phyloP scores from a whole-genome alignment of 1,139 yeast genomes.

The Lodderomyces orthopsilosis region DNA sequence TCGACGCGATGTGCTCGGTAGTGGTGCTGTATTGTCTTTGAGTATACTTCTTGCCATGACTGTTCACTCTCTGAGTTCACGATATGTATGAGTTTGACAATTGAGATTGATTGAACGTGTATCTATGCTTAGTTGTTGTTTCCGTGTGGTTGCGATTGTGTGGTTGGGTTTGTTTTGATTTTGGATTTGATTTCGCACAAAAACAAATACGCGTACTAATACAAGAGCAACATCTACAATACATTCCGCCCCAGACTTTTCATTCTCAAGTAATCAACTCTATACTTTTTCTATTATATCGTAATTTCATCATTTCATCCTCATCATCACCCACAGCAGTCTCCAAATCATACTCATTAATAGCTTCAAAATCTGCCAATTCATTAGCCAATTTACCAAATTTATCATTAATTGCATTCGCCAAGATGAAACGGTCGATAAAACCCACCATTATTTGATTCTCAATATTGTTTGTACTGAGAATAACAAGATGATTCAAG shows the following conservation, averaged over 20 bases:
- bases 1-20: slow-evolving; percentile 37
- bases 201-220: no score
- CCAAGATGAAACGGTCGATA: slow-evolving; percentile 38
- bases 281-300: slow-evolving; percentile 22
- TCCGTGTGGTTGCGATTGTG: not conserved
- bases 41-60: slow-evolving; percentile 25
- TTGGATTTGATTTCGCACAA: not conserved
- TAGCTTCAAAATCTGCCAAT: slow-evolving; percentile 10
- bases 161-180: slow-evolving; percentile 1
- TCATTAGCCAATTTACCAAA: slow-evolving; percentile 24
- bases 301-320: slow-evolving; percentile 10
- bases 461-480: slow-evolving; percentile 17
- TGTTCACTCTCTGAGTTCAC: not conserved
- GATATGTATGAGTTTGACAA: not conserved
- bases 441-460: slow-evolving; percentile 34
- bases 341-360: slow-evolving; percentile 19
- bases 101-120: no score
- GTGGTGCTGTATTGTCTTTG: slow-evolving; percentile 25
- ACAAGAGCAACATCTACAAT: no score
- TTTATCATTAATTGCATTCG: slow-evolving; percentile 29
- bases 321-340: slow-evolving; percentile 9
- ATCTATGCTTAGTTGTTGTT: no score
- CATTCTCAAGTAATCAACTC: slow-evolving; percentile 32
- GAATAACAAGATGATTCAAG: slow-evolving; percentile 34
- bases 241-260: no score